A percentile compares a stretch with the other conserved stretches of the same genome.
These are phyloP conservation scores for Termitomyces sp. DNA, from an alignment of 768 basidiomycete species.

Conservation along the genomic window DNA sequence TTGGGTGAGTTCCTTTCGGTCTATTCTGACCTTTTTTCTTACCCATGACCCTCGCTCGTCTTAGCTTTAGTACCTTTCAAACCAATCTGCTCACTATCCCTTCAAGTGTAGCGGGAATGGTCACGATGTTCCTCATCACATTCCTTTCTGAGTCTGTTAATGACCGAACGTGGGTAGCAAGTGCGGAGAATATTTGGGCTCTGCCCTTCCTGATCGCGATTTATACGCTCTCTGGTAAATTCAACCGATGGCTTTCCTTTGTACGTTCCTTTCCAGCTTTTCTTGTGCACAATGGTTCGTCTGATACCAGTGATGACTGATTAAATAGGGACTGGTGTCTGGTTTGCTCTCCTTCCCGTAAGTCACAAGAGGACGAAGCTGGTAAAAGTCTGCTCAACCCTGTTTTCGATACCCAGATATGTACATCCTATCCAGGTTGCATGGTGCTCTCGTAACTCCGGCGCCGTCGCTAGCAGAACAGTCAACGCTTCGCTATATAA, in stretches of 20 bases:
- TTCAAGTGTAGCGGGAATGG: constrained; percentile 44
- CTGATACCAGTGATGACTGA: background rate
- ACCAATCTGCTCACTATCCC: constrained; percentile 64
- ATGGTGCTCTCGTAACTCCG: constrained; percentile 60
- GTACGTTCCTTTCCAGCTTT: constrained; percentile 28
- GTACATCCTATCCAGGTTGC: constrained; percentile 53
- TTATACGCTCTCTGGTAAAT: constrained; percentile 42
- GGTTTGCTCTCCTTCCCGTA: constrained; percentile 45
- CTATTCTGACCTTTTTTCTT: background rate
- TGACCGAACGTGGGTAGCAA: constrained; percentile 51
- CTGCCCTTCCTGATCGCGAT: constrained; percentile 60
- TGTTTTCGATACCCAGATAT: constrained; percentile 24
- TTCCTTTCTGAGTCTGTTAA: constrained; percentile 50
- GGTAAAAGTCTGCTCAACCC: background rate
- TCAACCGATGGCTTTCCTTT: constrained; percentile 53
- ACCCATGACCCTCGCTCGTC: background rate
- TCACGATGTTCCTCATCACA: constrained; percentile 49
- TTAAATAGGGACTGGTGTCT: constrained; percentile 35
- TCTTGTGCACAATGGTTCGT: background rate
- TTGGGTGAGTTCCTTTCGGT: constrained; percentile 37
- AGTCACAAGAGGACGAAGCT: constrained; percentile 1
- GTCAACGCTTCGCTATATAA: constrained; percentile 61
- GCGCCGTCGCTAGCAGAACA: constrained; percentile 56
- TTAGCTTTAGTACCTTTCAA: constrained; percentile 55
- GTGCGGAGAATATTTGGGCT: constrained; percentile 55